phyloP scores from a whole-genome alignment of 164 flowering plant species.

The Pachysandra terminalis region DNA sequence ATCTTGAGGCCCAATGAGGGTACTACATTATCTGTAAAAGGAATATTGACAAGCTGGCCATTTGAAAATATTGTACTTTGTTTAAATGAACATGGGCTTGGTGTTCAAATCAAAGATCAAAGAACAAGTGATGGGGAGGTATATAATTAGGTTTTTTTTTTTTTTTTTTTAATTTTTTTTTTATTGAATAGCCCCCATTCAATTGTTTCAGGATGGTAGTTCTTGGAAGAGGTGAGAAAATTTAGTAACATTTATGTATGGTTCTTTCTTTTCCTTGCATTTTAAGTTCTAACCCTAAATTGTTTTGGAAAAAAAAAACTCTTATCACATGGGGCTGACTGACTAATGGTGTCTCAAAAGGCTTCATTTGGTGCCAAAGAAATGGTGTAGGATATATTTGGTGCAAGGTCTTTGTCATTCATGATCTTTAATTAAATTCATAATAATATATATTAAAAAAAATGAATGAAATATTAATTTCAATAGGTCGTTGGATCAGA shows the following conservation, averaged over 20 bases:
- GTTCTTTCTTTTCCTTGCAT: conserved; percentile 14
- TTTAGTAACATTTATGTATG: conserved; percentile 16
- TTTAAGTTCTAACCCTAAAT: conserved; percentile 12
- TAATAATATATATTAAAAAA: too few relatives aligned
- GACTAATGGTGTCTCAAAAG: conserved; percentile 24
- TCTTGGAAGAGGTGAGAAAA: conserved; percentile 9
- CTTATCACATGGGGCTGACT: conserved; percentile 31
- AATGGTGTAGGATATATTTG: conserved; percentile 29
- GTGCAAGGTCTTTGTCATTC: conserved; percentile 11
- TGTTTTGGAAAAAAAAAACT: neutral
- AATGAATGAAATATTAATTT: too few relatives aligned
- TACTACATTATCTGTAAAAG: too few relatives aligned
- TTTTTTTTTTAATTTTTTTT: too few relatives aligned
- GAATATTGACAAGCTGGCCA: neutral
- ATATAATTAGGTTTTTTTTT: too few relatives aligned
- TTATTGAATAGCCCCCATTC: conserved; percentile 13
- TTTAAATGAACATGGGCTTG: conserved; percentile 20
- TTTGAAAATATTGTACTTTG: conserved; percentile 2
- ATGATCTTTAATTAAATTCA: neutral
- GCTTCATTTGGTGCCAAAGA: conserved; percentile 10
- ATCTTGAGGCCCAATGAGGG: too few relatives aligned
- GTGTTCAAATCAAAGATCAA: neutral
- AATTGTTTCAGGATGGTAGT: conserved; percentile 8
- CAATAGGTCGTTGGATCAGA: too few relatives aligned
- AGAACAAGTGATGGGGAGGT: neutral